Conservation (phyloP, 1,284 basidiomycete genomes). For the Sphagnurus paluster region DNA sequence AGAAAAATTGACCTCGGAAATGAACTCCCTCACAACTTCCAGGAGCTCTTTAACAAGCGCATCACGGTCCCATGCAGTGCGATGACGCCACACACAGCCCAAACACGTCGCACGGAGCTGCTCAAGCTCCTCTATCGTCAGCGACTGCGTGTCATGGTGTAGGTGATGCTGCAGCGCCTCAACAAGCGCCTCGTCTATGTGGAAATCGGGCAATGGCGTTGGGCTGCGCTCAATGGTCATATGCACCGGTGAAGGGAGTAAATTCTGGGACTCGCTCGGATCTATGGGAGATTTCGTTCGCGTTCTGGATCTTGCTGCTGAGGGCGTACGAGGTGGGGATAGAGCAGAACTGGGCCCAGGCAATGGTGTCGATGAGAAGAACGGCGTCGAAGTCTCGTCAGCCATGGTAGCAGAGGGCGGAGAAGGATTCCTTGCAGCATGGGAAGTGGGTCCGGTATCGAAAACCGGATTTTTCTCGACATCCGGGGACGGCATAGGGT, state of each 20-base stretch:
- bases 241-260: slow-evolving; percentile 28
- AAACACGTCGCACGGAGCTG: slow-evolving; percentile 87
- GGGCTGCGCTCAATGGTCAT: slow-evolving; percentile 60
- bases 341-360: slow-evolving; percentile 8
- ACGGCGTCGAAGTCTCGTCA: slow-evolving; percentile 17
- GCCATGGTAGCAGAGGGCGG: slow-evolving; percentile 3
- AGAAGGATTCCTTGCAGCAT: not conserved
- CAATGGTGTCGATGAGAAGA: slow-evolving; percentile 15
- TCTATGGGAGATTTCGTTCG: slow-evolving; percentile 27
- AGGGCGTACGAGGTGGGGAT: slow-evolving; percentile 19
- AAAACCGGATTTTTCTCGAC: slow-evolving; percentile 17
- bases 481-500: slow-evolving; percentile 46
- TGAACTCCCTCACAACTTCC: slow-evolving; percentile 56
- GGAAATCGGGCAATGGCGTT: slow-evolving; percentile 67
- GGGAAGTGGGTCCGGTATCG: not conserved
- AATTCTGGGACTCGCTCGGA: slow-evolving; percentile 2
- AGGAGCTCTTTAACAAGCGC: slow-evolving; percentile 60
- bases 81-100: slow-evolving; percentile 77
- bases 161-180: slow-evolving; percentile 47
- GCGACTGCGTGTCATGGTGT: slow-evolving; percentile 48
- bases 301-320: slow-evolving; percentile 16
- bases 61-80: slow-evolving; percentile 83
- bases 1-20: slow-evolving; percentile 48
- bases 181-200: slow-evolving; percentile 50
- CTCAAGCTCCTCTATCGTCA: slow-evolving; percentile 90